Conservation (phyloP, 495 filamentous ascomycete genomes). For the Penicillium dipodomyicola region DNA sequence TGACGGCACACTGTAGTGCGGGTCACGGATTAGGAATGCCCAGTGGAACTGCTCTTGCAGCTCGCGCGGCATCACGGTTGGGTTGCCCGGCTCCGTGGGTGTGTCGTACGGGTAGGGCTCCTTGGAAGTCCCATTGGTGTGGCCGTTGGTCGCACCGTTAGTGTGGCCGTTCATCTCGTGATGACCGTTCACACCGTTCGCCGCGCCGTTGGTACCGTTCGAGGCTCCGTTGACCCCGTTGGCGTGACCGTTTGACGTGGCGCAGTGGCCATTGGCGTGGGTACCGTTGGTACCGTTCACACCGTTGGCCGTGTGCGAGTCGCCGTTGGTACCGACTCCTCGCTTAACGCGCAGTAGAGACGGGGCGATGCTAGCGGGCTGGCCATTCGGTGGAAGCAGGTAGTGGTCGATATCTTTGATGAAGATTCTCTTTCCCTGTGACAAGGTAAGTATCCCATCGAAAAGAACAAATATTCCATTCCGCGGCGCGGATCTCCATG, state of each 20-base stretch:
- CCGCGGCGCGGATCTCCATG: background rate
- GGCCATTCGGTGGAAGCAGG: constrained; percentile 70
- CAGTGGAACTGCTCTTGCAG: constrained; percentile 78
- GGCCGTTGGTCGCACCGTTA: constrained; percentile 17
- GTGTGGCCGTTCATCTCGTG: constrained; percentile 19
- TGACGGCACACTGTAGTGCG: constrained; percentile 78
- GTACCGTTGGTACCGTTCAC: constrained; percentile 27
- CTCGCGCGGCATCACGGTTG: constrained; percentile 73
- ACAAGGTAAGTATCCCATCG: constrained; percentile 39
- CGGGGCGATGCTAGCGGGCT: constrained; percentile 67
- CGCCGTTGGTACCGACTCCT: constrained; percentile 51
- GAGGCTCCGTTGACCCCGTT: constrained; percentile 18
- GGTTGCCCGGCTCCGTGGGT: constrained; percentile 61
- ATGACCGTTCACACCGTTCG: constrained; percentile 18
- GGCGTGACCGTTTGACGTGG: constrained; percentile 14
- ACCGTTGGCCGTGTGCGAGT: constrained; percentile 23
- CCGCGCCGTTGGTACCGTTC: constrained; percentile 19
- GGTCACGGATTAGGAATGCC: constrained; percentile 97
- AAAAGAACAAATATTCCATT: constrained; percentile 6
- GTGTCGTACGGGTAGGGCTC: constrained; percentile 59
- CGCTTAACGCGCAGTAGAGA: constrained; percentile 63
- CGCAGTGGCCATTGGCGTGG: constrained; percentile 32
- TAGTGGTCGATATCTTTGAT: constrained; percentile 98
- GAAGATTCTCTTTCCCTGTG: constrained; percentile 73
- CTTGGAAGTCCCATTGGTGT: constrained; percentile 15